Conservation (phyloP, 805 yeast species). For the Starmerella etchellsii region DNA sequence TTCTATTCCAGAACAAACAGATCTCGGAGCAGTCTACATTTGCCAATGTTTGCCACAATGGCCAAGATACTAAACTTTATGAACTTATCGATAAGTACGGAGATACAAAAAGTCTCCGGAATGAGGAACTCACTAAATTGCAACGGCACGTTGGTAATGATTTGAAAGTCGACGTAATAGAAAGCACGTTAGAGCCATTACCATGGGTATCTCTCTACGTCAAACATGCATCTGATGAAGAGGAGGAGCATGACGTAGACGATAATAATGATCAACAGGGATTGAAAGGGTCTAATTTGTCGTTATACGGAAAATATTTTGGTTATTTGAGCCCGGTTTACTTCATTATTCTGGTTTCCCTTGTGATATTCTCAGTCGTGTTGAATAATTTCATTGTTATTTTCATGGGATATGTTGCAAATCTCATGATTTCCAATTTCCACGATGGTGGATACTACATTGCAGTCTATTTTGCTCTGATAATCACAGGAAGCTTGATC, state of each 20-base stretch:
- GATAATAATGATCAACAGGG: neutral
- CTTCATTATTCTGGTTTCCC: neutral
- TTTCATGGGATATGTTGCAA: neutral
- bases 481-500: conserved; percentile 34
- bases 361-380: neutral
- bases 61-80: no score
- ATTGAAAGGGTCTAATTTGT: neutral
- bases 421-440: neutral
- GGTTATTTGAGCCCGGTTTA: neutral
- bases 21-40: no score
- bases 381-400: neutral
- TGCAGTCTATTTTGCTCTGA: conserved; percentile 47
- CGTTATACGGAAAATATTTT: neutral
- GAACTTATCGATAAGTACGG: no score
- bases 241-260: neutral
- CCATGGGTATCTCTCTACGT: neutral
- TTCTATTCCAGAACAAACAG: conserved; percentile 42
- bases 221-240: neutral
- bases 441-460: conserved; percentile 22
- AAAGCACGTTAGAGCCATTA: neutral
- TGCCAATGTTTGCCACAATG: no score
- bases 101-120: no score
- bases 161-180: no score
- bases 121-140: no score
- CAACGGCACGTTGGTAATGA: no score